Evolutionary conservation across 129 eudicot species (phyloP), one percentile per base, ranked within the genome.

Genomic region (Logfia minima): DNA sequence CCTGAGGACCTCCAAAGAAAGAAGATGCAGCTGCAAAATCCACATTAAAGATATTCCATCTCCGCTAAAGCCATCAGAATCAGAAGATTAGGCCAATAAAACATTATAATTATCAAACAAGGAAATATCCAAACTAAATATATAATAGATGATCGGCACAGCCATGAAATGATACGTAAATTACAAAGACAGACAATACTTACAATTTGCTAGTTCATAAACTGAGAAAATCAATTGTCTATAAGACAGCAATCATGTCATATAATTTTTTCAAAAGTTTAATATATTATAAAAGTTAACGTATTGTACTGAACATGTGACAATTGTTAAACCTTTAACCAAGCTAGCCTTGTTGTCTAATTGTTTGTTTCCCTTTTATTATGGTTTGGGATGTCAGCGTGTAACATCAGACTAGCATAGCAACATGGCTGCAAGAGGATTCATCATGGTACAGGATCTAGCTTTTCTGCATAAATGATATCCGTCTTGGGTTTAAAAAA

Each of bases 1-100:
- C 76, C 94, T 88, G 56, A 95, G 94, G 80, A 91, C 97, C 91
- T 92, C 92, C 91, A 95, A 79, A 60, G 99, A 89, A 75, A 95
- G 96, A 85, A 88, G 89, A 79, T 95, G 99, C 70, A 95, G 96
- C 87, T 86, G 85, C 75, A 88, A 84, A 43, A 89, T 77, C 74
- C 84, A 76, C 81, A 70, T 75, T 61, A 92, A 74, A 67, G 80
- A 69, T 82, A 84, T 80, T 83, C 85, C 87, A 72, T 60, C 80
- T 77, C 99, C 84, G 89, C 85, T 31, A 68, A 66, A 83, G 68
- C 19, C 68, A 72, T 8, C 68, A 75, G n/a, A 51, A 78, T 68
- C 28, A 18, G 64, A 66, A 26, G 68, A 70, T 39, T 37, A 55
- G 73, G 74, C 59, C 75, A 80, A 58, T 34, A 58, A 48, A 55